Evolutionary conservation across 2,329 filamentous ascomycete species (phyloP).

Genomic region (Zasmidium citrigriseum): DNA sequence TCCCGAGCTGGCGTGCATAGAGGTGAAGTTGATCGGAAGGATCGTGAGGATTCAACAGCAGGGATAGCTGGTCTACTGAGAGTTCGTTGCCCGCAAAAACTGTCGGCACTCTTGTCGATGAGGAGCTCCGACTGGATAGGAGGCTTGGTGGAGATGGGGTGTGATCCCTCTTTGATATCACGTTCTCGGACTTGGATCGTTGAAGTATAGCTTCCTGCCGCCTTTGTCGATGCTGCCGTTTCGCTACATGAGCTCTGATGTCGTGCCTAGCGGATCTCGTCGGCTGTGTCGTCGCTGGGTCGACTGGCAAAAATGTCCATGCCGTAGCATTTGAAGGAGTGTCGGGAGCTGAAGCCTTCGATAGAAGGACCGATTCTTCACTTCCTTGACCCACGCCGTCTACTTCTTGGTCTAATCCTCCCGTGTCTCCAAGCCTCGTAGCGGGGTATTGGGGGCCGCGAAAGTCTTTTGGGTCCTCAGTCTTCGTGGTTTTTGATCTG

Average conservation of each 20-base stretch:
- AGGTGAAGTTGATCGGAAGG: not conserved
- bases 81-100: not conserved
- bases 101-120: too few species aligned
- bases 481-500: too few species aligned
- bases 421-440: too few species aligned
- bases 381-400: too few species aligned
- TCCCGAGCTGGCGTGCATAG: not conserved
- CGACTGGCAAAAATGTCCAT: not conserved
- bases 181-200: not conserved
- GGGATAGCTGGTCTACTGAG: not conserved
- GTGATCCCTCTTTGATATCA: not conserved
- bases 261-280: not conserved
- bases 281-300: not conserved
- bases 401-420: too few species aligned
- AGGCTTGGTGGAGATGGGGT: not conserved
- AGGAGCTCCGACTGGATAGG: not conserved
- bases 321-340: too few species aligned
- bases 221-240: constrained; percentile 1
- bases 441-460: too few species aligned
- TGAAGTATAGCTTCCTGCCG: not conserved
- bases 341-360: too few species aligned
- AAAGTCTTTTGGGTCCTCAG: too few species aligned
- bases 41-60: not conserved
- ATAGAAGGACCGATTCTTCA: too few species aligned
- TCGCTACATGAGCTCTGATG: constrained; percentile 1